A percentile compares a stretch with the other conserved stretches of the same genome.
These are phyloP conservation scores for Solanum raphanifolium DNA, from an alignment of 257 asterid species.

Conservation along the genomic window DNA sequence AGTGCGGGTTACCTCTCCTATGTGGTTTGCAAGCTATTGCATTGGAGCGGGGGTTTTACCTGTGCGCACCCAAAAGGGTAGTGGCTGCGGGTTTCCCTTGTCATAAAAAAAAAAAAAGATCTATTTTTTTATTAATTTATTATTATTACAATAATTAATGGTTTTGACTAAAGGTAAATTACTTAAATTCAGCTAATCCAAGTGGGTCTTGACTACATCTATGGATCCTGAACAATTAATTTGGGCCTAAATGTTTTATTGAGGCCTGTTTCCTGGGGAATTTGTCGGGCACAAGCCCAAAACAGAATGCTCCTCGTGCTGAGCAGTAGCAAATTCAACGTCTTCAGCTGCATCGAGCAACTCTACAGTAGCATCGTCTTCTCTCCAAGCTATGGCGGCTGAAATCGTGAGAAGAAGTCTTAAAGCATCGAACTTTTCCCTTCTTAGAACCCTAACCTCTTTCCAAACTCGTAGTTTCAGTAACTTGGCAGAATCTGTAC, in stretches of 20 bases:
- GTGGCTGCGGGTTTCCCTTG: too few species aligned
- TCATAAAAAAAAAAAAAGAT: too few species aligned
- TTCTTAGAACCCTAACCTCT: constrained; percentile 20
- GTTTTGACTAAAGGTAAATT: too few species aligned
- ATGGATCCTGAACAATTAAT: too few species aligned
- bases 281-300: background rate
- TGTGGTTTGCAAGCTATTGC: too few species aligned
- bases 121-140: too few species aligned
- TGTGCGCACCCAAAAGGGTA: too few species aligned
- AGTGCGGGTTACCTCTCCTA: too few species aligned
- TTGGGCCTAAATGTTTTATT: background rate
- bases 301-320: background rate
- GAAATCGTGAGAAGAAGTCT: constrained; percentile 32
- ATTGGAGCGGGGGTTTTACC: too few species aligned
- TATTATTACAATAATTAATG: too few species aligned
- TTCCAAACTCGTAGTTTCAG: constrained; percentile 19
- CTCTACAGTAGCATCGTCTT: background rate
- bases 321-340: background rate
- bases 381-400: constrained; percentile 38
- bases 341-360: background rate
- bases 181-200: too few species aligned
- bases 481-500: constrained; percentile 27
- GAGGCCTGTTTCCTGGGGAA: background rate
- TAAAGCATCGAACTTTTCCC: constrained; percentile 18
- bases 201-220: too few species aligned